Base-by-base conservation (phyloP, 441 rosid genomes). In the Corymbia calophylla region DNA sequence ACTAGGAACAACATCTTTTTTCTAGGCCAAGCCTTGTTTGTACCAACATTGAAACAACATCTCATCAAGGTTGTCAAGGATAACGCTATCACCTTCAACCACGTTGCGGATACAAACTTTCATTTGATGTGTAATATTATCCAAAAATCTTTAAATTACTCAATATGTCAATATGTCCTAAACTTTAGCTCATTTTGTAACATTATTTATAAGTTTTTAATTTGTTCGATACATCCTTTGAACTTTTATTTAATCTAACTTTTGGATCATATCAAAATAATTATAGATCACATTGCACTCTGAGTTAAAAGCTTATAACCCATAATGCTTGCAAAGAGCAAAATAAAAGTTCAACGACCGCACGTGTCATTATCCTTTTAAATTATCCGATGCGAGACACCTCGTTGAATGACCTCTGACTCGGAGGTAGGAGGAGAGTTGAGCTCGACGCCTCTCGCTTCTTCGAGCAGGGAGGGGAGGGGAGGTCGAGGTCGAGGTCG, bases 241-340 rank as follows among this genome's bases (percentile, higher is more conserved):
- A 23, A 29, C 16, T 29, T 29, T 25, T 27, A 5, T 60, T 60
- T 11, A 62, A 62, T 62, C 35, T 29, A 62, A 25, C 5, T 11
- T 13, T 25, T 1, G 0, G 4, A 60, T 25, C 21, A 60, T 27
- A 25, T 11, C 10, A 60, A 58, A 27, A 23, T 9, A 6, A 39
- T 39, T 39, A 5, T 39, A 6, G 44, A 39, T 39, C 44, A 39
- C 5, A 39, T 39, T 39, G 6, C 44, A 39, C 44, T 6, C 5
- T 5, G 6, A 5, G 44, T 39, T 39, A 39, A 39, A 39, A 39
- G 44, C 44, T 39, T 39, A 39, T 39, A 6, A 39, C 6, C 6
- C 44, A 39, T 39, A 5, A 39, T 1, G 1, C 1, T 3, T 4
- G 9, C 8, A 19, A 32, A 5, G 21, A 70, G 19, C 0, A 12